Evolutionary conservation across 2,329 filamentous ascomycete genomes (phyloP).

Genomic region (Ophiostoma ulmi): DNA sequence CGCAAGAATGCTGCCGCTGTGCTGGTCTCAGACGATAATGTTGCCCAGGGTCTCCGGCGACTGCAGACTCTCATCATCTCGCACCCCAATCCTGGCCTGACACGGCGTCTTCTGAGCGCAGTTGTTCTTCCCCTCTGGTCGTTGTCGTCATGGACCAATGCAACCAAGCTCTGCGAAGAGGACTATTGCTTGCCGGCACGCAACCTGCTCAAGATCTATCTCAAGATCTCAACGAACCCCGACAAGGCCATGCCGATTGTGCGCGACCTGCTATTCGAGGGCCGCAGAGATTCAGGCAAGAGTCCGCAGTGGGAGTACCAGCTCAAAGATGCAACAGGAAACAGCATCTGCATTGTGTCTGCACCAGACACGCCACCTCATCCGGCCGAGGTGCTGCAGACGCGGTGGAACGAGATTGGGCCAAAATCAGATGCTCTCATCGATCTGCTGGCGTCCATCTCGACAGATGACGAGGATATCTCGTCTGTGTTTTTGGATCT

Average conservation of each 20-base stretch:
- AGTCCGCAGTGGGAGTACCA: constrained; percentile 49
- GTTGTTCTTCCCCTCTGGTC: constrained; percentile 60
- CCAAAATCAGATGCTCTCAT: constrained; percentile 46
- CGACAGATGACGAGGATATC: constrained; percentile 51
- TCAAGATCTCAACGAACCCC: constrained; percentile 51
- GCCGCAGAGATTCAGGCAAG: constrained; percentile 36
- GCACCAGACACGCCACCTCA: constrained; percentile 28
- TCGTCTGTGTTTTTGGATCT: constrained; percentile 57
- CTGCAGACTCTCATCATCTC: constrained; percentile 54
- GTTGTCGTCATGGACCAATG: constrained; percentile 48
- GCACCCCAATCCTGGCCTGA: constrained; percentile 62
- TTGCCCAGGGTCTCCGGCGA: constrained; percentile 50
- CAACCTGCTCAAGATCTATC: constrained; percentile 51
- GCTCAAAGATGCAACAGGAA: constrained; percentile 29
- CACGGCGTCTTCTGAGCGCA: constrained; percentile 55
- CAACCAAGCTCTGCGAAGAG: constrained; percentile 33
- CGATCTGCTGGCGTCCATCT: constrained; percentile 44
- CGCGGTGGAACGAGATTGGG: constrained; percentile 39
- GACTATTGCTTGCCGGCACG: constrained; percentile 44
- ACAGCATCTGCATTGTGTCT: constrained; percentile 47
- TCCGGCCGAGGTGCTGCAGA: constrained; percentile 31
- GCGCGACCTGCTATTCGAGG: constrained; percentile 52
- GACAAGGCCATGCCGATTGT: constrained; percentile 48
- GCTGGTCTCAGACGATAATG: constrained; percentile 44
- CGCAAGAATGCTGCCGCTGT: constrained; percentile 35